Conservation (phyloP, 2,329 filamentous ascomycete species). For the Diaporthe vexans region DNA sequence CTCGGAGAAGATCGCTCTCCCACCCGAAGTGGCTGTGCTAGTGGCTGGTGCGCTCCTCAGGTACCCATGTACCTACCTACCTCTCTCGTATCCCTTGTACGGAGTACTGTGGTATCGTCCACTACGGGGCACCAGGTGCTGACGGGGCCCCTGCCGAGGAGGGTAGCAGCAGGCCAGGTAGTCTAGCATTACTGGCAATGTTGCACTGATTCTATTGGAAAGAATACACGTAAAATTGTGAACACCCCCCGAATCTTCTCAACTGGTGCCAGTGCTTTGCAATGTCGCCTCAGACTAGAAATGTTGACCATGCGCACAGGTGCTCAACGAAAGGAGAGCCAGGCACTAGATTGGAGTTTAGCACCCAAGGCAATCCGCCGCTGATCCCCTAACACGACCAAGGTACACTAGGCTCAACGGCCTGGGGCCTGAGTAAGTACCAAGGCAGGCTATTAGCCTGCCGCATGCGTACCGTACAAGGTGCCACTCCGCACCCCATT, state of each 20-base stretch:
- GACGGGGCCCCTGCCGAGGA: background rate
- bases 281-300: background rate
- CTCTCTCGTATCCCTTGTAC: background rate
- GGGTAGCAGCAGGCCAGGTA: background rate
- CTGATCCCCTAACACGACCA: background rate
- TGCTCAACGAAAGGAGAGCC: background rate
- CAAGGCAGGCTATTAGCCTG: background rate
- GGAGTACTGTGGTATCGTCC: background rate
- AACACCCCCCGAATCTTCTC: background rate
- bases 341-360: background rate
- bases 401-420: slow-evolving; percentile 5
- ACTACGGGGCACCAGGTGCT: no score
- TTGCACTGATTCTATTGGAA: background rate
- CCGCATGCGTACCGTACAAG: slow-evolving; percentile 8
- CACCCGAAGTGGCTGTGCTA: slow-evolving; percentile 8
- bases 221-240: background rate
- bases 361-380: background rate
- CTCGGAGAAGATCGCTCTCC: slow-evolving; percentile 28
- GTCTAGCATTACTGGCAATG: background rate
- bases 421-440: background rate
- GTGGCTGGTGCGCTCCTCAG: slow-evolving; percentile 30
- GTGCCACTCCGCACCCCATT: slow-evolving; percentile 9
- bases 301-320: background rate
- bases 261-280: background rate
- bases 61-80: background rate